Percentiles rank a stretch among this genome's conserved stretches.
Conservation (phyloP, 257 asterid species). For the Nicotiana tabacum region DNA sequence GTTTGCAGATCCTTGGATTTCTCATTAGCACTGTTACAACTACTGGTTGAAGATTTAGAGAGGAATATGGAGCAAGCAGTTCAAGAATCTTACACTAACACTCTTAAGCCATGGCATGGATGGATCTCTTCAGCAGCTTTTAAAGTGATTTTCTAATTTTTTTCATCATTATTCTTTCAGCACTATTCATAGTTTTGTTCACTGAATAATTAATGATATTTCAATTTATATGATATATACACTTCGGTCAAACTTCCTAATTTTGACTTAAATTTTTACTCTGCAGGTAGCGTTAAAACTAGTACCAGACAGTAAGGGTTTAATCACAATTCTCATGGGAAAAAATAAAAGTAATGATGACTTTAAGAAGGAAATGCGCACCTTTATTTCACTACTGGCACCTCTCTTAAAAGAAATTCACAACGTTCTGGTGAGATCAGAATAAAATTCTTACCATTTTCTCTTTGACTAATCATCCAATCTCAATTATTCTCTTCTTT, state of each 20-base stretch:
- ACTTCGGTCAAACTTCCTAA: no score
- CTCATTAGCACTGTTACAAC: constrained; percentile 44
- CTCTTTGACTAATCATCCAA: not conserved
- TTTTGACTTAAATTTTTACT: not conserved
- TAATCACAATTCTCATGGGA: constrained; percentile 46
- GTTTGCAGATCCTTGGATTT: constrained; percentile 71
- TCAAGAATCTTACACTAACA: constrained; percentile 56
- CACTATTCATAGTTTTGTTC: no score
- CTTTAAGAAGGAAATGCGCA: constrained; percentile 48
- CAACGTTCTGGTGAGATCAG: constrained; percentile 43
- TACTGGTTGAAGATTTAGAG: constrained; percentile 54
- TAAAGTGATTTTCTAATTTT: constrained; percentile 29
- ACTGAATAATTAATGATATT: no score
- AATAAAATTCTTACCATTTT: not conserved
- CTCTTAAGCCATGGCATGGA: constrained; percentile 93
- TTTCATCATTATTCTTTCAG: not conserved
- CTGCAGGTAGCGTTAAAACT: constrained; percentile 68
- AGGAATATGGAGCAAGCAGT: constrained; percentile 68
- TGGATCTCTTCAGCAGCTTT: constrained; percentile 91
- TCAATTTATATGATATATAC: no score
- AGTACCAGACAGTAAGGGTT: constrained; percentile 52
- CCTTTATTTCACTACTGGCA: constrained; percentile 38
- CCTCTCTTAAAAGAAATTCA: constrained; percentile 56
- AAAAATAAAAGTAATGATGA: constrained; percentile 43
- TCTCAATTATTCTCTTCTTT: not conserved